phyloP scores from a whole-genome alignment of 1,284 basidiomycete genomes.

The Ceratobasidium sp. region DNA sequence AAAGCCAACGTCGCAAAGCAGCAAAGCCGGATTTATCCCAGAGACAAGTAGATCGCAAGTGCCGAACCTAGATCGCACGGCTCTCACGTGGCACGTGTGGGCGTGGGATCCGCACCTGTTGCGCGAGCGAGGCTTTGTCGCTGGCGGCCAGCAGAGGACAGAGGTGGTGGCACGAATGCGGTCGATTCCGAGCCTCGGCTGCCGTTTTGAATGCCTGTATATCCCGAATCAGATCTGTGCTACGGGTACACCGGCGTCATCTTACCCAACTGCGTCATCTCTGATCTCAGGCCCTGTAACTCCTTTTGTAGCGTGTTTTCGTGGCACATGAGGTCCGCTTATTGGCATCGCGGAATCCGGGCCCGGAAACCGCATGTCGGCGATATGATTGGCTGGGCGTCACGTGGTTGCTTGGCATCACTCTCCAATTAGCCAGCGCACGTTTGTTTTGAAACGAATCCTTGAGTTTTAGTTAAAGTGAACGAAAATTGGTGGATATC shows the following conservation, averaged over 20 bases:
- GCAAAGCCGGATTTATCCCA: not conserved
- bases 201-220: conserved; percentile 2
- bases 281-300: not conserved
- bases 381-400: not conserved
- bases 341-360: not conserved
- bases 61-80: conserved; percentile 21
- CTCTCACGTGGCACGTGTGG: conserved; percentile 21
- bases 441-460: too few species aligned
- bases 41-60: conserved; percentile 18
- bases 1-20: not conserved
- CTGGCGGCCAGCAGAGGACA: not conserved
- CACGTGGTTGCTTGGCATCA: not conserved
- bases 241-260: conserved; percentile 16
- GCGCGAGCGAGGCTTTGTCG: not conserved
- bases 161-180: not conserved
- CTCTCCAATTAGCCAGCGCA: too few species aligned
- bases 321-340: not conserved
- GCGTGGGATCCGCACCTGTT: conserved; percentile 22
- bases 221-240: conserved; percentile 13
- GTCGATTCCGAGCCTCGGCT: conserved; percentile 1
- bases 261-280: not conserved
- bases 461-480: too few species aligned
- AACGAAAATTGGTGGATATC: too few species aligned
- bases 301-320: not conserved
- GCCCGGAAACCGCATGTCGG: not conserved